Base-by-base conservation (phyloP, 2,329 filamentous ascomycete species). In the Fusarium pininemorale region DNA sequence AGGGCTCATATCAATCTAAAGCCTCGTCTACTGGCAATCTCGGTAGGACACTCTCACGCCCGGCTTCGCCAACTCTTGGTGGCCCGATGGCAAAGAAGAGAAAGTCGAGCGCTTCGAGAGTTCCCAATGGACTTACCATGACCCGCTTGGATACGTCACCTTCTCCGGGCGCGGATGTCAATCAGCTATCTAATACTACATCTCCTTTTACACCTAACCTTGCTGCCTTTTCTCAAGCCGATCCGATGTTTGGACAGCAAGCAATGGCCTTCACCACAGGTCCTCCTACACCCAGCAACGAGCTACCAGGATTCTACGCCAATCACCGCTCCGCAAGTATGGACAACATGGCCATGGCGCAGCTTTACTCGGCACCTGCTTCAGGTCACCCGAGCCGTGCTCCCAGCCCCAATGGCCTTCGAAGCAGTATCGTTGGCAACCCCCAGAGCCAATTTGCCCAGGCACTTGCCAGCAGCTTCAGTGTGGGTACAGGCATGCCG, bases 91-190 rank as follows among this genome's bases (percentile, higher is more conserved):
- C 90, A 48, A 98, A 97, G 86, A 95, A 95, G 83, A 89, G 95
- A 72, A 98, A 97, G 82, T 91, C 92, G 11, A 95, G 92, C 80
- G 88, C 88, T 80, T 89, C 90, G 39, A 94, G 94, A 80, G 84
- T 97, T 20, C 93, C 94, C 1, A 90, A 89, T 24, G 91, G 90
- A 22, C 83, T 97, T 75, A 89, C 92, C 13, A 97, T 98, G 95
- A 97, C 95, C 5, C 90, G 90, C 63, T 85, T 96, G 41, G 93
- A 96, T 75, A 91, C 90, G 5, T 84, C 82, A 55, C 86, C 80
- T 75, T 82, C 82, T 69, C 83, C 79, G 63, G 74, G 70, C 73
- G 80, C 79, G 71, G 85, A 81, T 71, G 81, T 77, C 20, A 78
- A 82, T 74, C 79, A 88, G 76, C 79, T 84, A 77, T 78, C 83